phyloP scores from a whole-genome alignment of 257 asterid species.

The Vinca minor region DNA sequence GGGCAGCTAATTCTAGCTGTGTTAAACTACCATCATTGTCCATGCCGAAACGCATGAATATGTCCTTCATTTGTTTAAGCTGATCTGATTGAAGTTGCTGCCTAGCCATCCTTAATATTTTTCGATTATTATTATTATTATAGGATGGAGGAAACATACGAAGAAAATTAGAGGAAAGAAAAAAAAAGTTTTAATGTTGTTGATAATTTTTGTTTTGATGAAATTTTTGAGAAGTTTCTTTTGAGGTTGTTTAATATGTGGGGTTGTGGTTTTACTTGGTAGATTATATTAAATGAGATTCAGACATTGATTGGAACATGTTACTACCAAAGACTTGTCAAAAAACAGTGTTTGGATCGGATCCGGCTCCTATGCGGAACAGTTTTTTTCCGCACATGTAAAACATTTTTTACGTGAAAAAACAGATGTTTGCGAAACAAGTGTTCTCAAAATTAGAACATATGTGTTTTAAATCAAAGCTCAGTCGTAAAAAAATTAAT shows the following conservation, averaged over 20 bases:
- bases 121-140: too few species aligned
- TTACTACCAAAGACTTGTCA: background rate
- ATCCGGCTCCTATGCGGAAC: too few species aligned
- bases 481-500: too few species aligned
- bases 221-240: background rate
- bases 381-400: too few species aligned
- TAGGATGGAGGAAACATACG: constrained; percentile 5
- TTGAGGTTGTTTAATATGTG: constrained; percentile 7
- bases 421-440: too few species aligned
- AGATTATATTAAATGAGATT: background rate
- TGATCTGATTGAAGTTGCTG: constrained; percentile 28
- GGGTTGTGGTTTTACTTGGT: constrained; percentile 3
- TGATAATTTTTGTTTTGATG: background rate
- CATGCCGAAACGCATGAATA: constrained; percentile 43
- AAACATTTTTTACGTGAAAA: too few species aligned
- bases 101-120: constrained; percentile 22
- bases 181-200: too few species aligned
- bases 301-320: background rate
- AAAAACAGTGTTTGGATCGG: background rate
- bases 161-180: background rate
- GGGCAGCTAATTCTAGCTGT: constrained; percentile 46
- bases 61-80: constrained; percentile 33
- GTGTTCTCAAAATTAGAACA: too few species aligned
- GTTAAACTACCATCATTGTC: constrained; percentile 45
- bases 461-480: too few species aligned